These are phyloP conservation scores for Coemansia sp. DNA, from an alignment of 371 early-diverging fungal species.

Conservation along the genomic window DNA sequence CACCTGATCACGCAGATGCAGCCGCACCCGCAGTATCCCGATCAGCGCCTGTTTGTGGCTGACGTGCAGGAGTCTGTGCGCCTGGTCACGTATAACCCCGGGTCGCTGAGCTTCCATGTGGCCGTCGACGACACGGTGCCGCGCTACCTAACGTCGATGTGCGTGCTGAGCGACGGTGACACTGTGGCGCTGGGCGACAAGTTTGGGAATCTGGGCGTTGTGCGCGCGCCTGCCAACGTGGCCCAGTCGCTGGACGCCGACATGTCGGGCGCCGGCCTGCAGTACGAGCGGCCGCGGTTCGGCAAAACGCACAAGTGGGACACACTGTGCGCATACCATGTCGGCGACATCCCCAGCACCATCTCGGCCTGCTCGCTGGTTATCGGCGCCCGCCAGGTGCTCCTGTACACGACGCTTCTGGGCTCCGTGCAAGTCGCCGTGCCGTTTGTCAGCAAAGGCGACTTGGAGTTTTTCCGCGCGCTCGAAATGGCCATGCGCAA, in stretches of 20 bases:
- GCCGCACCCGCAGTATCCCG: constrained; percentile 60
- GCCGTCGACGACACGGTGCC: constrained; percentile 95
- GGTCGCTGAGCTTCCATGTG: constrained; percentile 78
- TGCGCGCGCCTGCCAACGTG: constrained; percentile 63
- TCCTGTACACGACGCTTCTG: constrained; percentile 83
- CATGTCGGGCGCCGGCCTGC: constrained; percentile 76
- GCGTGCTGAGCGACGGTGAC: constrained; percentile 83
- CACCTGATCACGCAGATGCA: constrained; percentile 64
- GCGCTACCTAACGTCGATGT: constrained; percentile 78
- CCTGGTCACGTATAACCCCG: constrained; percentile 70
- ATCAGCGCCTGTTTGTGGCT: constrained; percentile 78
- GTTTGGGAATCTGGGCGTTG: constrained; percentile 90
- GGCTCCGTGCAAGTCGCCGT: constrained; percentile 84
- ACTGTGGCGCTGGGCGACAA: constrained; percentile 94
- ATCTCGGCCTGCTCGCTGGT: constrained; percentile 75
- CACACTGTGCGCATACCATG: constrained; percentile 72
- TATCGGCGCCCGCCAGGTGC: constrained; percentile 80
- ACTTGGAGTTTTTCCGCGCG: constrained; percentile 90
- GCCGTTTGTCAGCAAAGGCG: constrained; percentile 84
- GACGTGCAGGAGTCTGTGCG: constrained; percentile 90
- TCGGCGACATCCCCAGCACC: constrained; percentile 85
- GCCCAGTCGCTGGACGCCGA: constrained; percentile 82
- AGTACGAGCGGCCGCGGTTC: constrained; percentile 75
- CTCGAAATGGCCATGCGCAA: constrained; percentile 88
- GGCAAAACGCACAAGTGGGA: constrained; percentile 85